Evolutionary conservation across 2,329 filamentous ascomycete genomes (phyloP), one percentile per base, ranked within the genome.

Genomic region (Trichophyton benhamiae): DNA sequence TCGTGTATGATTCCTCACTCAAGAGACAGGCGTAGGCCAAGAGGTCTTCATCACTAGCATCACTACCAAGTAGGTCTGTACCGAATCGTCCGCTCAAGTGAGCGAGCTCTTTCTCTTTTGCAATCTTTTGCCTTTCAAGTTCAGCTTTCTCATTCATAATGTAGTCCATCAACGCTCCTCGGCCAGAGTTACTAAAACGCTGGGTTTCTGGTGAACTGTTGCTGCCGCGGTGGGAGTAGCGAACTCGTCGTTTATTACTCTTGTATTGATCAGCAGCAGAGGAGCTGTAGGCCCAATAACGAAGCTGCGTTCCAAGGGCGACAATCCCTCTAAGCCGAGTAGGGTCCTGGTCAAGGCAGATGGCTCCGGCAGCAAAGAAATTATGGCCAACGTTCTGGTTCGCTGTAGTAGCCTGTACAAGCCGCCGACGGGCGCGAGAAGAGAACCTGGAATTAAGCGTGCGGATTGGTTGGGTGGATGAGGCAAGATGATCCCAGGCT

Each of bases 271-370:
- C 86, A 0, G 87, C 87, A 8, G 82, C 82, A 25, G 82, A 82
- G n/a, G 91, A 92, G 72, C 89, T 95, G 71, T 95, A 97, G 2
- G 88, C 86, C 94, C 94, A 99, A 72, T 91, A 97, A 11, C 90
- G 87, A 17, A 99, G 76, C 68, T 92, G 88, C 0, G 88, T 88
- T 9, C 94, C 94, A 58, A 96, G 84, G 0, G 91, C 87, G 0
- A 96, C 86, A 63, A 96, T 84, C 4, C 94, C 94, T 41, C 92
- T 86, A 13, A 99, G 81, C 0, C 87, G 80, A 0, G 90, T 91
- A 25, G 94, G 84, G 68, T 97, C 90, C 0, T 92, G 88, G 67
- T 99, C 94, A 1, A 99, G 80, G 64, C 82, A 86, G 60, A 97
- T 88, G 13, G 91, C 89, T 1, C 91, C 87, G 2, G 89, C 90